Evolutionary conservation across 2,329 filamentous ascomycete species (phyloP).

Genomic region (Stemphylium vesicarium): DNA sequence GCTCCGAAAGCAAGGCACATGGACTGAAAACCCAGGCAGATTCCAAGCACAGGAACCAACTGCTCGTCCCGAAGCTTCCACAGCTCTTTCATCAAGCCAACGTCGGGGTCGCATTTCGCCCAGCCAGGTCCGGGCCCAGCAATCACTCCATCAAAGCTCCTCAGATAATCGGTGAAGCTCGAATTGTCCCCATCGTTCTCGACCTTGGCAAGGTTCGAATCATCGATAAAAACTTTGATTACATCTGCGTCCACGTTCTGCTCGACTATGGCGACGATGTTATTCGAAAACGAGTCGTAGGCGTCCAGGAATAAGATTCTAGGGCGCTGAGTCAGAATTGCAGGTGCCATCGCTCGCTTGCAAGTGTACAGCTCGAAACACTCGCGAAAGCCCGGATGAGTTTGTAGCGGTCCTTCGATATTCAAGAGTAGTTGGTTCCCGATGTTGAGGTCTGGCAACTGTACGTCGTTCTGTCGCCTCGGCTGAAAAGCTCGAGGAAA

Average conservation of each 20-base stretch:
- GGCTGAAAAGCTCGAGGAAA: slow-evolving; percentile 16
- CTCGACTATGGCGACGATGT: slow-evolving; percentile 83
- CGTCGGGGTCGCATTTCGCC: slow-evolving; percentile 73
- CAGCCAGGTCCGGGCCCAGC: slow-evolving; percentile 90
- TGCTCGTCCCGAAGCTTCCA: slow-evolving; percentile 70
- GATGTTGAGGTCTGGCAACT: not conserved
- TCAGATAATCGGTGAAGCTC: slow-evolving; percentile 55
- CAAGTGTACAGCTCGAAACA: not conserved
- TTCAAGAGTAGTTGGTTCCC: not conserved
- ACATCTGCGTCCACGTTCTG: slow-evolving; percentile 72
- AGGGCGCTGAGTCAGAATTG: slow-evolving; percentile 29
- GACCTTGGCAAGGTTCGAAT: slow-evolving; percentile 24
- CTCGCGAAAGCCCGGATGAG: not conserved
- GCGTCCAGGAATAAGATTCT: slow-evolving; percentile 89
- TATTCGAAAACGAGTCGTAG: slow-evolving; percentile 96
- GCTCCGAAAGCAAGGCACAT: slow-evolving; percentile 73
- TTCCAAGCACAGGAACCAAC: slow-evolving; percentile 79
- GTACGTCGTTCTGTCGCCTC: slow-evolving; percentile 2
- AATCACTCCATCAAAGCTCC: slow-evolving; percentile 80
- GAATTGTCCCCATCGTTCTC: slow-evolving; percentile 16
- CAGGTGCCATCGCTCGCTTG: slow-evolving; percentile 34
- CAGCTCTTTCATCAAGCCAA: slow-evolving; percentile 79
- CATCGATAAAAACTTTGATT: slow-evolving; percentile 72
- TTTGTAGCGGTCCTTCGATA: no score
- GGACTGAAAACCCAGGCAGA: slow-evolving; percentile 90